These are phyloP conservation scores for Cercospora zeina DNA, from an alignment of 2,329 filamentous ascomycete genomes.

Conservation along the genomic window DNA sequence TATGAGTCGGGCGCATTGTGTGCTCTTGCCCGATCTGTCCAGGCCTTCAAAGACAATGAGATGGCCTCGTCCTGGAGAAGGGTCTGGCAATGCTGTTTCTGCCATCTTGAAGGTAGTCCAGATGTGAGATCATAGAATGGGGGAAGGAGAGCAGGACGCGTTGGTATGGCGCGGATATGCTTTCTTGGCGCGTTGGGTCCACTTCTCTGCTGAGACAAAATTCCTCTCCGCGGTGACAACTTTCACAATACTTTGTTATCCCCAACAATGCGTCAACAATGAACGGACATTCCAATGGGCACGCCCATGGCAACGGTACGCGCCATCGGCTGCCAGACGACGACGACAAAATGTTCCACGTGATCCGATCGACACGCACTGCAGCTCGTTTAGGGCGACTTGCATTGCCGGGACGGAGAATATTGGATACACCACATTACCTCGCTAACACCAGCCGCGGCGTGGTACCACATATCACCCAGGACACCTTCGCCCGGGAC, in stretches of 20 bases:
- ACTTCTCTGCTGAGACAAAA: constrained; percentile 1
- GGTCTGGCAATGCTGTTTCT: not conserved
- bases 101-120: not conserved
- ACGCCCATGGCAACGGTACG: constrained; percentile 11
- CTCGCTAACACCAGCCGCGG: constrained; percentile 80
- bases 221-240: not conserved
- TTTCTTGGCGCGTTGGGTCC: constrained; percentile 17
- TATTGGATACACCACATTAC: constrained; percentile 81
- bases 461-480: constrained; percentile 81
- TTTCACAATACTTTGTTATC: not conserved
- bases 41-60: constrained; percentile 85
- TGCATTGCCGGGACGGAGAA: constrained; percentile 60
- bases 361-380: constrained; percentile 43
- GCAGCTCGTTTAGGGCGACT: constrained; percentile 67
- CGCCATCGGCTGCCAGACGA: constrained; percentile 34
- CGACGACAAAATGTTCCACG: constrained; percentile 45
- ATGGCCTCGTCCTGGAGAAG: constrained; percentile 54
- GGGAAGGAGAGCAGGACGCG: not conserved
- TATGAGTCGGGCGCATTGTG: constrained; percentile 73
- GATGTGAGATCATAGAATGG: not conserved
- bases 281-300: constrained; percentile 15
- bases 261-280: not conserved
- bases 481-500: constrained; percentile 71
- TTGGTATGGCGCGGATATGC: not conserved
- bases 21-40: constrained; percentile 88